Conservation (phyloP, 805 yeast genomes). For the Candida chauliodis region DNA sequence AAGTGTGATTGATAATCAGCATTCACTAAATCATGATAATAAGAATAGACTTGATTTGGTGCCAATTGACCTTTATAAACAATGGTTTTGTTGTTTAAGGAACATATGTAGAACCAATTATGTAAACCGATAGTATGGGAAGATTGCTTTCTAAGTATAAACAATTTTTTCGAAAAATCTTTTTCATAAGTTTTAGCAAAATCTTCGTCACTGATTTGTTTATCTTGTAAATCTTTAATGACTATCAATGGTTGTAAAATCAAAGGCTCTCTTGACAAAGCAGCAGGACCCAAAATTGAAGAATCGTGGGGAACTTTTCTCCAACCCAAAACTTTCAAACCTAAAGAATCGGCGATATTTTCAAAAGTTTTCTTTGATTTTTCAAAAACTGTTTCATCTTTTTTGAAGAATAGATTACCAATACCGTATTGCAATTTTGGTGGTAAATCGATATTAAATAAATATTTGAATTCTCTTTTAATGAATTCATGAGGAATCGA, state of each 20-base stretch:
- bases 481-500: constrained; percentile 89
- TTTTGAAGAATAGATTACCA: constrained; percentile 91
- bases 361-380: constrained; percentile 77
- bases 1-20: constrained; percentile 93
- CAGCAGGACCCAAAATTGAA: constrained; percentile 92
- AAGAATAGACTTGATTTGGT: constrained; percentile 92
- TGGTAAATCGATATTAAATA: constrained; percentile 67
- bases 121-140: constrained; percentile 89
- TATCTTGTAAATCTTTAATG: constrained; percentile 34
- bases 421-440: constrained; percentile 85
- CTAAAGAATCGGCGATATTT: constrained; percentile 70
- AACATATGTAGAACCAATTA: constrained; percentile 97
- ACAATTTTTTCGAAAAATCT: constrained; percentile 77
- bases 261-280: constrained; percentile 86
- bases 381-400: constrained; percentile 66
- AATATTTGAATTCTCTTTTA: constrained; percentile 75
- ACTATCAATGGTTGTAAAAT: constrained; percentile 93
- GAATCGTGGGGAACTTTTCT: constrained; percentile 93
- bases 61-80: constrained; percentile 98
- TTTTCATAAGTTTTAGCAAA: constrained; percentile 55
- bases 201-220: constrained; percentile 44
- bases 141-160: constrained; percentile 82
- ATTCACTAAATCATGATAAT: constrained; percentile 88
- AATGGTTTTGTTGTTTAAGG: constrained; percentile 81
- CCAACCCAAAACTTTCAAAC: constrained; percentile 88